Conservation (phyloP, 2,329 filamentous ascomycete genomes). For the Aspergillus vadensis region DNA sequence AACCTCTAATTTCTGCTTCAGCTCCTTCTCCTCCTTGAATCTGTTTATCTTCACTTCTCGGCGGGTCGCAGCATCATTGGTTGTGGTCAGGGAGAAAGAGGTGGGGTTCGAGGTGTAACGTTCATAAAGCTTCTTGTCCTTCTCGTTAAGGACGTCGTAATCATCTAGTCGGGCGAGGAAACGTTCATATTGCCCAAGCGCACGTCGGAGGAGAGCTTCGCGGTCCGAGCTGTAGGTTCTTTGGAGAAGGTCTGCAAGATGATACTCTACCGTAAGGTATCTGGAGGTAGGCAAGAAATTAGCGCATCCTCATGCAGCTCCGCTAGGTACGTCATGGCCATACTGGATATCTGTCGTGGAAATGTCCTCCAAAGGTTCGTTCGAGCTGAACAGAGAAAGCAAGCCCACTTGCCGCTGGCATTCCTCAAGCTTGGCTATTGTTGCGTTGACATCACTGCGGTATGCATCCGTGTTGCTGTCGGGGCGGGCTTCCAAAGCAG, state of each 20-base stretch:
- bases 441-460: conserved; percentile 65
- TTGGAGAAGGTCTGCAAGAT: conserved; percentile 77
- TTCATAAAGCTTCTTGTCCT: conserved; percentile 70
- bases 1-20: conserved; percentile 80
- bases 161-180: conserved; percentile 76
- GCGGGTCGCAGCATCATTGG: conserved; percentile 66
- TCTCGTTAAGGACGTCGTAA: conserved; percentile 69
- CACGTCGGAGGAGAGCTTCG: conserved; percentile 61
- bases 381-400: conserved; percentile 83
- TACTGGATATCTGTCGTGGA: conserved; percentile 80
- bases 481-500: conserved; percentile 62
- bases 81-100: conserved; percentile 71
- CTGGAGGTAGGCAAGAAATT: conserved; percentile 37
- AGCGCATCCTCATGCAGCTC: conserved; percentile 22
- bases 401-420: conserved; percentile 69
- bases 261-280: conserved; percentile 75
- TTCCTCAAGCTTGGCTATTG: conserved; percentile 71
- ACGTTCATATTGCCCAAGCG: conserved; percentile 72
- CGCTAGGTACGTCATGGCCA: conserved; percentile 12
- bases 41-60: conserved; percentile 83
- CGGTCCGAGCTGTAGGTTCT: conserved; percentile 66
- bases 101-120: conserved; percentile 70
- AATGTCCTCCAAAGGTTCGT: conserved; percentile 86
- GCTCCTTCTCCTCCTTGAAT: conserved; percentile 80
- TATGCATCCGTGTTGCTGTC: conserved; percentile 67